These are phyloP conservation scores for Lentinula edodes DNA, from an alignment of 768 basidiomycete species.

Conservation along the genomic window DNA sequence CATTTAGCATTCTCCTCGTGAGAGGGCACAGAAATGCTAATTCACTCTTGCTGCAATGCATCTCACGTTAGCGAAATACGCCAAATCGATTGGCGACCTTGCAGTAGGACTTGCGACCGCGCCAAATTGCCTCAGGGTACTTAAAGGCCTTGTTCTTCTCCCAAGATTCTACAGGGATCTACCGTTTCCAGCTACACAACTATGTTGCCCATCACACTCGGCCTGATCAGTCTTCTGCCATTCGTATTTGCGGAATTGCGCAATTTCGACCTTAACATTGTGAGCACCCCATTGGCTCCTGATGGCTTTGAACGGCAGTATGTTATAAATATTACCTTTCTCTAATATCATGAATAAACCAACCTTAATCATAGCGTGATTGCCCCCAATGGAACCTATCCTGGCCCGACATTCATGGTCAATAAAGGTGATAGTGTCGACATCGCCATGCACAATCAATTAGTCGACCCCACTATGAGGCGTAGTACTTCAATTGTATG, in stretches of 20 bases:
- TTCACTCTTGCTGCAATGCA: neutral
- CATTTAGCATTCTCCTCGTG: conserved; percentile 2
- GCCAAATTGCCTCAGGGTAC: conserved; percentile 5
- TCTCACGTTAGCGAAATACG: conserved; percentile 2
- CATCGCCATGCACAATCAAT: conserved; percentile 16
- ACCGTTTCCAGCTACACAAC: neutral
- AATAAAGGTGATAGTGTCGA: conserved; percentile 19
- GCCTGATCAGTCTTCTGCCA: neutral
- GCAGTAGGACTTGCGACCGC: neutral
- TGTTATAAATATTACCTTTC: conserved; percentile 1
- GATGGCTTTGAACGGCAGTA: conserved; percentile 33
- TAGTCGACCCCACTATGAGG: conserved; percentile 18
- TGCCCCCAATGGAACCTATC: conserved; percentile 17
- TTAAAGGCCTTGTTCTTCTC: neutral
- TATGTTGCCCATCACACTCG: conserved; percentile 2
- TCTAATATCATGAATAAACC: neutral
- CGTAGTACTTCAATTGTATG: conserved; percentile 21
- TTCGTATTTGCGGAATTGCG: neutral
- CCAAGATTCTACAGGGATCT: neutral
- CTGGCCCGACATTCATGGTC: conserved; percentile 15
- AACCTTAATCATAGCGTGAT: conserved; percentile 9
- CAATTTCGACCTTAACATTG: conserved; percentile 17
- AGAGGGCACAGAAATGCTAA: neutral
- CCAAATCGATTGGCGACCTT: neutral
- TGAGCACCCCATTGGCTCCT: conserved; percentile 27